These are phyloP conservation scores for Thoreauomyces humboldtii DNA, from an alignment of 192 early-diverging fungal genomes.

Conservation along the genomic window DNA sequence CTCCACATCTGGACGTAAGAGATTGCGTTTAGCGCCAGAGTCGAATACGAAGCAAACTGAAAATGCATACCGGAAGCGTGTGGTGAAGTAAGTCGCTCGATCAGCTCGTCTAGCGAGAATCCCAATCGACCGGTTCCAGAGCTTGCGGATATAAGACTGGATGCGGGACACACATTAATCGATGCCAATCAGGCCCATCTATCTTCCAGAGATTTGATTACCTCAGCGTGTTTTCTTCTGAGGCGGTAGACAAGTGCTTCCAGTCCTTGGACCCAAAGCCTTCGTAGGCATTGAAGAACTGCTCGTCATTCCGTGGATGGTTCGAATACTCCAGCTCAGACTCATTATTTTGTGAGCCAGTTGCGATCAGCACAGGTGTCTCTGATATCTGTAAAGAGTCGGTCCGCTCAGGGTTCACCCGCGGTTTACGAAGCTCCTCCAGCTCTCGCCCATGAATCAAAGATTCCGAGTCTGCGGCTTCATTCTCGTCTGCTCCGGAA, in stretches of 20 bases:
- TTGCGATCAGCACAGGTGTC: too few relatives aligned
- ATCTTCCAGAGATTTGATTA: not conserved
- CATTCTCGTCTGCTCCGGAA: too few relatives aligned
- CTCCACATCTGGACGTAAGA: conserved; percentile 36
- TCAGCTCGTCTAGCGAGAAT: conserved; percentile 37
- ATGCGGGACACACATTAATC: too few relatives aligned
- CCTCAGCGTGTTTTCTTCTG: conserved; percentile 7
- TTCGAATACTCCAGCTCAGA: too few relatives aligned
- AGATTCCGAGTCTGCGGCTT: too few relatives aligned
- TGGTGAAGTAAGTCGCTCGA: conserved; percentile 36
- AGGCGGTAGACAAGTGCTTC: conserved; percentile 8
- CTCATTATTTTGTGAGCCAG: too few relatives aligned
- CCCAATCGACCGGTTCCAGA: conserved; percentile 15
- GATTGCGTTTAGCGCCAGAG: not conserved
- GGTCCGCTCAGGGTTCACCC: too few relatives aligned
- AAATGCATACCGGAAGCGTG: conserved; percentile 28
- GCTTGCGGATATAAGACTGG: not conserved
- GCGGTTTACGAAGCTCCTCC: too few relatives aligned
- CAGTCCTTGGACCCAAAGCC: not conserved
- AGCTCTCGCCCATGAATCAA: too few relatives aligned
- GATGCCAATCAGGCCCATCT: too few relatives aligned
- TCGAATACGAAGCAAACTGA: not conserved
- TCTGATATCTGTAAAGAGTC: too few relatives aligned
- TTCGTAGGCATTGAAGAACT: conserved; percentile 4
- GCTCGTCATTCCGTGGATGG: not conserved